Evolutionary conservation across 257 asterid genomes (phyloP).

Genomic region (Marsdenia floribunda): DNA sequence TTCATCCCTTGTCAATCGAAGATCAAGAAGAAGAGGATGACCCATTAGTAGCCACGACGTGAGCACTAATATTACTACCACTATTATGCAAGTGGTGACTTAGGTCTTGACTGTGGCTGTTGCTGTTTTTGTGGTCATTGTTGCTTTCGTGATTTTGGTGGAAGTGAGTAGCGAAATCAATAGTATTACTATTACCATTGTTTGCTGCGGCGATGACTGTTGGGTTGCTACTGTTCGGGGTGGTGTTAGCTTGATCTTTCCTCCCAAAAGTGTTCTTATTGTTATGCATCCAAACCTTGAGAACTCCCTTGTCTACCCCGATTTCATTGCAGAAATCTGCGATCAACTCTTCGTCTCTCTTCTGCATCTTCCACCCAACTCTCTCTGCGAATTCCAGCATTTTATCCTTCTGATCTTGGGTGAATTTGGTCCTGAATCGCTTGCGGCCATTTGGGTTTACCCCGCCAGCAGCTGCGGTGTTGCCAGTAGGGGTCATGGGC

Average conservation of each 20-base stretch:
- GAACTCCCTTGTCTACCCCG: constrained; percentile 62
- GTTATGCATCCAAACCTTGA: constrained; percentile 95
- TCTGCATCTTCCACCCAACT: constrained; percentile 81
- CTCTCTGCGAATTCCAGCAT: constrained; percentile 67
- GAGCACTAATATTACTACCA: constrained; percentile 20
- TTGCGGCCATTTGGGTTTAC: constrained; percentile 40
- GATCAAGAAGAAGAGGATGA: constrained; percentile 56
- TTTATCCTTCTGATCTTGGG: constrained; percentile 53
- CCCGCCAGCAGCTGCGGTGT: constrained; percentile 10
- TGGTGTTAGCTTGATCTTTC: constrained; percentile 32
- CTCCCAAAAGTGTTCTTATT: constrained; percentile 60
- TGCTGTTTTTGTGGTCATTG: constrained; percentile 26
- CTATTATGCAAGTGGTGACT: constrained; percentile 22
- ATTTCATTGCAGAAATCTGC: constrained; percentile 46
- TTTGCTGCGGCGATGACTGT: not conserved
- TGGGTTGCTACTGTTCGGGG: constrained; percentile 14
- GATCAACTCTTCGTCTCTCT: constrained; percentile 57
- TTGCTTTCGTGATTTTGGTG: constrained; percentile 31
- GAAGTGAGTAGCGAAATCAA: constrained; percentile 17
- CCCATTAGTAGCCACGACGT: constrained; percentile 44
- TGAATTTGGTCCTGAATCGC: constrained; percentile 71
- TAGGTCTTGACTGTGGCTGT: constrained; percentile 23
- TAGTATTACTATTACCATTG: constrained; percentile 16
- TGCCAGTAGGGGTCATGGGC: constrained; percentile 24
- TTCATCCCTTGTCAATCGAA: constrained; percentile 26